These are phyloP conservation scores for Scedosporium aurantiacum DNA, from an alignment of 2,329 filamentous ascomycete genomes.

Conservation along the genomic window DNA sequence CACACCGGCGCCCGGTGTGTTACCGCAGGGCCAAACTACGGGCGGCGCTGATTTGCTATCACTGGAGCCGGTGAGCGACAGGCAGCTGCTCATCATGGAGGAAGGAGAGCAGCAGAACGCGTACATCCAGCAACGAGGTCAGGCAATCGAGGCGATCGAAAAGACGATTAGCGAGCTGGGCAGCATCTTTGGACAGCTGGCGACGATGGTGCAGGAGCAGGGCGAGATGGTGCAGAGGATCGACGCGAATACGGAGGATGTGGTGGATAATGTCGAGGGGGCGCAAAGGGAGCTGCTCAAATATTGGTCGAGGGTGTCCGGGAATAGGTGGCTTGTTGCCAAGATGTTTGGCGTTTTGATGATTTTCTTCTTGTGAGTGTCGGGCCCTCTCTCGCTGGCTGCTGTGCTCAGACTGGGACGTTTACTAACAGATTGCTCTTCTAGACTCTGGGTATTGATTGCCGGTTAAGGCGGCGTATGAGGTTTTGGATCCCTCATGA, in stretches of 20 bases:
- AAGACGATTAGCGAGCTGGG: constrained; percentile 89
- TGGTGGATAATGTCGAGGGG: constrained; percentile 96
- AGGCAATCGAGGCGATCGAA: constrained; percentile 95
- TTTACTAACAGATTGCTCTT: constrained; percentile 5
- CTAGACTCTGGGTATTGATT: constrained; percentile 56
- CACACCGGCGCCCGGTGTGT: constrained; percentile 60
- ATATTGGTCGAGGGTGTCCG: constrained; percentile 89
- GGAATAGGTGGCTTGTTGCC: constrained; percentile 90
- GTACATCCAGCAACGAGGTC: constrained; percentile 87
- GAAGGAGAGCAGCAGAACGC: constrained; percentile 77
- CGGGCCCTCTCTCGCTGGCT: not conserved
- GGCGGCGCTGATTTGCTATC: constrained; percentile 69
- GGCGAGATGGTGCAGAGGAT: constrained; percentile 96
- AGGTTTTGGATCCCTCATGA: not conserved
- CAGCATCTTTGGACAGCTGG: constrained; percentile 82
- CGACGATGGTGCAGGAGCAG: constrained; percentile 94
- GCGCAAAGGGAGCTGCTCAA: constrained; percentile 92
- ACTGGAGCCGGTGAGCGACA: constrained; percentile 68
- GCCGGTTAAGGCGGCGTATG: constrained; percentile 29
- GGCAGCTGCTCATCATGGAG: constrained; percentile 85
- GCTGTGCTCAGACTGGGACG: constrained; percentile 10
- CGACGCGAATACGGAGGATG: constrained; percentile 93
- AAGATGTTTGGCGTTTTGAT: constrained; percentile 74
- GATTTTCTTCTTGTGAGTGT: constrained; percentile 69
- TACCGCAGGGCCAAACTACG: constrained; percentile 62